phyloP scores from a whole-genome alignment of 176 grass and related monocot genomes.

The Saccharum spontaneum region DNA sequence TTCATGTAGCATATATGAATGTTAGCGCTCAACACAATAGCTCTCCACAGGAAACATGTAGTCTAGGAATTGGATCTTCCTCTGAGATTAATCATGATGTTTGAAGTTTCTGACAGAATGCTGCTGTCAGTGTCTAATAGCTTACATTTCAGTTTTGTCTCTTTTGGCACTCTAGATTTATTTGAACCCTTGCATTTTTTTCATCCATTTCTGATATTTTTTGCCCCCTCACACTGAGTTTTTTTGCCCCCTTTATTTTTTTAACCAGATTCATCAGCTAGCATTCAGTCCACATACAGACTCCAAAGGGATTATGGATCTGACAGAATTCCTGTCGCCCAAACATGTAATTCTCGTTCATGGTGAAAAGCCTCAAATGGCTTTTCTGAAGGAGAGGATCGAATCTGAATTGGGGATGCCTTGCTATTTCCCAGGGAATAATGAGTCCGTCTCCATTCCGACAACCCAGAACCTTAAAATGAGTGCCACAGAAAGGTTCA shows the following conservation, averaged over 20 bases:
- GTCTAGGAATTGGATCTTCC: neutral
- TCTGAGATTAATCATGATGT: neutral
- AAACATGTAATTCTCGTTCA: constrained; percentile 90
- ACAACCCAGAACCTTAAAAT: constrained; percentile 55
- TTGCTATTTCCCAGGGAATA: constrained; percentile 82
- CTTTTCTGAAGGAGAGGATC: constrained; percentile 69
- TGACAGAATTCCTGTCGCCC: constrained; percentile 71
- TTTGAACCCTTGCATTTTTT: neutral
- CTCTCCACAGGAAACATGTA: neutral
- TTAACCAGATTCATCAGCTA: constrained; percentile 78
- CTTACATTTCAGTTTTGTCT: neutral
- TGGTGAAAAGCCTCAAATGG: constrained; percentile 95
- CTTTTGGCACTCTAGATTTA: neutral
- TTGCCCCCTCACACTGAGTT: constrained; percentile 23
- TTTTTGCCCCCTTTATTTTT: neutral
- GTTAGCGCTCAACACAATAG: neutral
- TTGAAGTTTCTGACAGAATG: neutral
- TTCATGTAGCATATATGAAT: neutral
- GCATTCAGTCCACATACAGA: constrained; percentile 32
- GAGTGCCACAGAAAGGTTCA: constrained; percentile 64
- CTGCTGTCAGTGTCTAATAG: neutral
- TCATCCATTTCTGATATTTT: neutral
- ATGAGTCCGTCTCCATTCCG: constrained; percentile 62
- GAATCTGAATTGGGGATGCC: constrained; percentile 72
- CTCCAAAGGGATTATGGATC: neutral